These are phyloP conservation scores for Pseudogymnoascus sp. DNA, from an alignment of 2,329 filamentous ascomycete genomes.

Conservation along the genomic window DNA sequence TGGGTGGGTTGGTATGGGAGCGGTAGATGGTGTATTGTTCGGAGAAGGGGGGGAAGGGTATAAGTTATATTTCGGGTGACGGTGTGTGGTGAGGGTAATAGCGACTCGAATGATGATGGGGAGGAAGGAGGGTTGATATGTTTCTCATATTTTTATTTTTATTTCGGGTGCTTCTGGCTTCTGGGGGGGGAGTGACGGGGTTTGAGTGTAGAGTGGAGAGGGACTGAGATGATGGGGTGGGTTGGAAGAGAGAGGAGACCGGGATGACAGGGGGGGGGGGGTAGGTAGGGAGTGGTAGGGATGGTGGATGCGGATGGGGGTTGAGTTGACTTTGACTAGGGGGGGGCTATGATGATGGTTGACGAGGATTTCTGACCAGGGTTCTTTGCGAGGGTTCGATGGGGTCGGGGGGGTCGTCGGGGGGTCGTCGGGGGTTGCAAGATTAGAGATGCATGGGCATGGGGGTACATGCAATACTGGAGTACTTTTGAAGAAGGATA, in stretches of 20 bases:
- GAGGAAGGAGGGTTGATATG: background rate
- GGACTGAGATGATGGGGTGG: background rate
- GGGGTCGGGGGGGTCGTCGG: background rate
- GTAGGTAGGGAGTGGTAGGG: constrained; percentile 31
- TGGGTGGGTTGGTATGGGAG: background rate
- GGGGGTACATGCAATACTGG: background rate
- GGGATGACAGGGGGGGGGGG: constrained; percentile 56
- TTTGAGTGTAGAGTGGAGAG: background rate
- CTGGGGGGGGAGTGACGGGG: background rate
- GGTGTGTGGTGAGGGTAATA: background rate
- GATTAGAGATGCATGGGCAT: background rate
- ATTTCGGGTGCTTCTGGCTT: background rate
- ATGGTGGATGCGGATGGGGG: too few relatives aligned
- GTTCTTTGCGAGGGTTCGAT: background rate
- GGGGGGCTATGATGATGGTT: background rate
- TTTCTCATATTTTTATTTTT: constrained; percentile 4
- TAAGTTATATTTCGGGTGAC: background rate
- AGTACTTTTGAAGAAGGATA: background rate
- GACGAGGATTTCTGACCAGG: background rate
- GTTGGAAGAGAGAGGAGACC: background rate
- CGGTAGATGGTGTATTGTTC: background rate
- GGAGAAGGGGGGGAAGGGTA: background rate
- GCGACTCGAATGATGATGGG: background rate
- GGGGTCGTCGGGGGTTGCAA: background rate
- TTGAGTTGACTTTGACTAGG: too few relatives aligned